Evolutionary conservation across 495 filamentous ascomycete genomes (phyloP), one percentile per base, ranked within the genome.

Genomic region (Xylaria flabelliformis): DNA sequence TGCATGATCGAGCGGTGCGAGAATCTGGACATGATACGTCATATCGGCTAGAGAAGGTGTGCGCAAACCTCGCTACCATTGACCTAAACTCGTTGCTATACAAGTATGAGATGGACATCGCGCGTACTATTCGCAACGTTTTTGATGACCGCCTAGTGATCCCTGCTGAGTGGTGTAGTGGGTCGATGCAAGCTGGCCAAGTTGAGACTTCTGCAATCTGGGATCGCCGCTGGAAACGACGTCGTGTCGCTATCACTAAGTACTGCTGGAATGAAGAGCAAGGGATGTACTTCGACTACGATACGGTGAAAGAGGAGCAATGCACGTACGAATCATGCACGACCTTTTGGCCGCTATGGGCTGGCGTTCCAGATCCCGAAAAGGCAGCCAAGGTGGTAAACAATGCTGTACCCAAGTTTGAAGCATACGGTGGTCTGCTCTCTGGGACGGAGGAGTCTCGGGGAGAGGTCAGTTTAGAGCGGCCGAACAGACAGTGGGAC

Each of bases 11-110:
- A 62, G 94, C 93, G 8, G 94, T 98, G 26, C 91, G 96, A 59
- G 96, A 98, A 78, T 97, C 94, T n/a, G 96, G 96, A 26, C 96
- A 99, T 78, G 96, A 99, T 79, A 98, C 94, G 7, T 91, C 92
- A 34, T 98, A 98, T 79, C 93, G 96, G 32, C 85, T 99, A 0
- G 96, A 98, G 80, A 90, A 90, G 21, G 87, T 96, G 29, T 94
- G 92, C 76, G 96, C 92, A 17, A 88, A 98, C 76, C 84, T 98
- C 32, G 96, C 94, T 21, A 98, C 96, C 1, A 92, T 98, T 36
- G 96, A 99, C 77, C 86, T 98, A 46, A 98, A 98, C 81, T 93
- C 94, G 36, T 84, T 97, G 9, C 85, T 99, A 34, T 99, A 95
- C 87, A 98, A 98, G 80, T 97, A 97, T 81, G 96, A 99, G 80